Conservation (phyloP, 2,329 filamentous ascomycete genomes). For the Albifimbria verrucaria region DNA sequence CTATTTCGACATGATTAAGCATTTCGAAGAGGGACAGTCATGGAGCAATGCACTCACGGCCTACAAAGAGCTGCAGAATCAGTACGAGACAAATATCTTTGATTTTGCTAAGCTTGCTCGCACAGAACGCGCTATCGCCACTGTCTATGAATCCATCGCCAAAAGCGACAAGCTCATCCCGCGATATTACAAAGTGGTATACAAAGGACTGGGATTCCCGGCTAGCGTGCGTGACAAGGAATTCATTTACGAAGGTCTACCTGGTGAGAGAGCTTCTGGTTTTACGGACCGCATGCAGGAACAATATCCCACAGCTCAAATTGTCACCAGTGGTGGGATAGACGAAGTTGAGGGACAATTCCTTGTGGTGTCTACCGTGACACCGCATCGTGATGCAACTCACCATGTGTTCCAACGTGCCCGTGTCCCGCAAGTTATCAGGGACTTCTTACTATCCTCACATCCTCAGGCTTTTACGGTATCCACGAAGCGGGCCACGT, state of each 20-base stretch:
- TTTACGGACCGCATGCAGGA: conserved; percentile 93
- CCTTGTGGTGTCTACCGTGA: conserved; percentile 76
- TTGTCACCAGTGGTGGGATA: conserved; percentile 64
- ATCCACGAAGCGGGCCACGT: conserved; percentile 67
- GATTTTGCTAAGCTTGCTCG: conserved; percentile 91
- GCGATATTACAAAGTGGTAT: conserved; percentile 88
- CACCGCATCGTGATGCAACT: conserved; percentile 73
- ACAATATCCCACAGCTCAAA: conserved; percentile 81
- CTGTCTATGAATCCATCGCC: conserved; percentile 83
- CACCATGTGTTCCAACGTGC: conserved; percentile 86
- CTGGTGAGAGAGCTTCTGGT: conserved; percentile 70
- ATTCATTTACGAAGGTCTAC: conserved; percentile 83
- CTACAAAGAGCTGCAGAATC: conserved; percentile 85
- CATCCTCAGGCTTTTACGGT: conserved; percentile 77
- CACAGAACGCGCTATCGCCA: conserved; percentile 85
- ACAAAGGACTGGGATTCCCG: conserved; percentile 87
- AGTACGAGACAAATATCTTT: conserved; percentile 86
- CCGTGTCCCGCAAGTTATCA: conserved; percentile 75
- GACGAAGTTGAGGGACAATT: conserved; percentile 91
- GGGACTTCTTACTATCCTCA: conserved; percentile 82
- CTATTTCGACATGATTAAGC: conserved; percentile 92
- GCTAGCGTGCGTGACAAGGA: conserved; percentile 79
- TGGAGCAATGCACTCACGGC: conserved; percentile 86
- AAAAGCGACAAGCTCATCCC: conserved; percentile 76
- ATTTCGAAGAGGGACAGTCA: conserved; percentile 90